A percentile compares a stretch with the other conserved stretches of the same genome.
Evolutionary conservation across 2,329 filamentous ascomycete genomes (phyloP).

Genomic region (Phialocephala subalpina): DNA sequence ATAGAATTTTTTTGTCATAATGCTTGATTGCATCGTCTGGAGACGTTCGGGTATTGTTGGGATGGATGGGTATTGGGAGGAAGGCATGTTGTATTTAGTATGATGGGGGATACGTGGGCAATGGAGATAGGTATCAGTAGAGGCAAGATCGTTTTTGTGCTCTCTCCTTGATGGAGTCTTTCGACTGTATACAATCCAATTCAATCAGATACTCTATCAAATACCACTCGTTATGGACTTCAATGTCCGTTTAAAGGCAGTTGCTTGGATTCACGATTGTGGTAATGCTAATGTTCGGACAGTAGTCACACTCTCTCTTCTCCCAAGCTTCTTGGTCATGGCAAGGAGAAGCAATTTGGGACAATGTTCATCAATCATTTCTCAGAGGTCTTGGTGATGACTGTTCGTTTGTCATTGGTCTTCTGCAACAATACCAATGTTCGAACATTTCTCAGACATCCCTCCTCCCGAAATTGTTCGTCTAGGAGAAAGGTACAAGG

Average conservation of each 20-base stretch:
- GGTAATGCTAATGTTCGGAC: too few relatives aligned
- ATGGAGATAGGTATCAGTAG: conserved; percentile 1
- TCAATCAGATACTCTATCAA: conserved; percentile 6
- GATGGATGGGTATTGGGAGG: neutral
- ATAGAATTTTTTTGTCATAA: conserved; percentile 26
- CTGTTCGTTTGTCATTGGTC: too few relatives aligned
- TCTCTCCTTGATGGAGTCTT: conserved; percentile 12
- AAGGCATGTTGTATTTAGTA: neutral
- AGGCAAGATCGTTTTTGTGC: neutral
- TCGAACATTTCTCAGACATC: neutral
- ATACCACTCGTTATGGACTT: too few relatives aligned
- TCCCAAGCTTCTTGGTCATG: too few relatives aligned
- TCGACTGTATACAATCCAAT: conserved; percentile 10
- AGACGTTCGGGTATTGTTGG: conserved; percentile 9
- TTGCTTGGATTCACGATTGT: too few relatives aligned
- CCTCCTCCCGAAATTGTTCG: neutral
- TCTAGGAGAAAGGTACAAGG: too few relatives aligned
- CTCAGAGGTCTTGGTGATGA: too few relatives aligned
- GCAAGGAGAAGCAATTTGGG: too few relatives aligned
- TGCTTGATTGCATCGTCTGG: conserved; percentile 14
- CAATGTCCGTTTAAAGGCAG: too few relatives aligned
- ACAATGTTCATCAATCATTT: too few relatives aligned
- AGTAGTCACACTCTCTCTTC: too few relatives aligned
- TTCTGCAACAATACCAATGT: neutral
- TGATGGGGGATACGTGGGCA: neutral